A percentile compares a stretch with the other conserved stretches of the same genome.
These are phyloP conservation scores for Aspergillus wentii DNA, from an alignment of 495 filamentous ascomycete genomes.

Conservation along the genomic window DNA sequence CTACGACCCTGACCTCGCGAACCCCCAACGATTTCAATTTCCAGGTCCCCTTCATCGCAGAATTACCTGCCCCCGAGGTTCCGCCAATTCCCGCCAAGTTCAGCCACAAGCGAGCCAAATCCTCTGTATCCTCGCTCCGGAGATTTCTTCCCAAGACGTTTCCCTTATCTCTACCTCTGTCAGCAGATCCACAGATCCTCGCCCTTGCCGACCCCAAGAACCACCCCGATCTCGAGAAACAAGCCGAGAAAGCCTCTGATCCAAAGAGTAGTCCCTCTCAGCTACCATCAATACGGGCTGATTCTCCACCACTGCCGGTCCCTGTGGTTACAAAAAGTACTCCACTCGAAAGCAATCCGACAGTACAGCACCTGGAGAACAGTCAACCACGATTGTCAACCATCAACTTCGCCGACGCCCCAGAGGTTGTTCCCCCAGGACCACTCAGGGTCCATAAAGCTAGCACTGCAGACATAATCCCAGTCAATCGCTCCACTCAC, in stretches of 20 bases:
- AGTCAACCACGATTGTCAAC: slow-evolving; percentile 25
- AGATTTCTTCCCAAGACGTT: slow-evolving; percentile 35
- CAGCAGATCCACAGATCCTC: slow-evolving; percentile 38
- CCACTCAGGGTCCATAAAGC: slow-evolving; percentile 26
- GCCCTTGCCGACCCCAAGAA: slow-evolving; percentile 31
- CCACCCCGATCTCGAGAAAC: slow-evolving; percentile 26
- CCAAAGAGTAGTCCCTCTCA: background rate
- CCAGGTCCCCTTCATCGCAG: slow-evolving; percentile 12
- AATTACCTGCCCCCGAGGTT: slow-evolving; percentile 16
- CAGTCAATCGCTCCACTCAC: slow-evolving; percentile 15
- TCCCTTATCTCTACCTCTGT: slow-evolving; percentile 26
- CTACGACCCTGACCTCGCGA: slow-evolving; percentile 21
- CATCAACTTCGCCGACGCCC: slow-evolving; percentile 36
- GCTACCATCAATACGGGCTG: too few species aligned
- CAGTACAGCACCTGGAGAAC: background rate
- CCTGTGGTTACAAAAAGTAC: too few species aligned
- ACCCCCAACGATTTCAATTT: slow-evolving; percentile 15
- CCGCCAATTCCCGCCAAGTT: slow-evolving; percentile 17
- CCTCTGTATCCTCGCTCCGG: slow-evolving; percentile 33
- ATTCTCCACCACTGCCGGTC: too few species aligned
- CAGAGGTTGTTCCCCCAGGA: slow-evolving; percentile 27
- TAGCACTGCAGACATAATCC: slow-evolving; percentile 17
- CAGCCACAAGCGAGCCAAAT: slow-evolving; percentile 30
- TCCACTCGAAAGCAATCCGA: slow-evolving; percentile 6
- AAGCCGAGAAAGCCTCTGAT: slow-evolving; percentile 15